Evolutionary conservation across 2,329 filamentous ascomycete species (phyloP), one percentile per base, ranked within the genome.

Genomic region (Fusarium heterosporum): DNA sequence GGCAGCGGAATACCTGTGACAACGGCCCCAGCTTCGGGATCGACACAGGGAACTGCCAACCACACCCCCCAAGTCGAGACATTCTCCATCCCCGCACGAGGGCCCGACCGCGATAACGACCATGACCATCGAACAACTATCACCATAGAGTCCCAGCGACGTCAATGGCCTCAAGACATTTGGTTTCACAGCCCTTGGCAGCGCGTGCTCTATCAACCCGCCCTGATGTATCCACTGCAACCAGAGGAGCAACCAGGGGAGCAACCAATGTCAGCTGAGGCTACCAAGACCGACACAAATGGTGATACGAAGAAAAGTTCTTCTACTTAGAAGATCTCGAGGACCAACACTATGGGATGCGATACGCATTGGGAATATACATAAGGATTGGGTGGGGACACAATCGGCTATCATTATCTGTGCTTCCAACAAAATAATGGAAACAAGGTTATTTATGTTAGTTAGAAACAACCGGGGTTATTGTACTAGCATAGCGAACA

Each of bases 181-280:
- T 69, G 66, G 66, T 38, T 69, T n/a, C 22, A 67, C 22, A 50
- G 39, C 22, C 63, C 63, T 2, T 39, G 29, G 5, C 54, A 45
- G 1, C 58, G 57, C 9, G 62, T 64, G 17, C 54, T 69, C 12
- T 69, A 69, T 12, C 66, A 69, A 19, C 62, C 63, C 5, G 32
- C 34, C 4, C 4, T 38, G 12, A 34, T 22, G 25, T 29, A 42
- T 34, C 16, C 14, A 9, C 34, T 36, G 34, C 34, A n/a, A 16
- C 34, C 34, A 16, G 32, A 16, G 8, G 34, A 36, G 1, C 16
- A n/a, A 16, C 34, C 34, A 16, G 32, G 13, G 8, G 34, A 36
- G 1, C 16, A 28, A 7, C 12, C 14, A 6, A 22, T 10, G 14
- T 2, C n/a, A 4, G 13, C 22, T 25, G 11, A 55, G 17, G 17